Evolutionary conservation across 2,329 filamentous ascomycete genomes (phyloP).

Genomic region (Colletotrichum tamarilloi): DNA sequence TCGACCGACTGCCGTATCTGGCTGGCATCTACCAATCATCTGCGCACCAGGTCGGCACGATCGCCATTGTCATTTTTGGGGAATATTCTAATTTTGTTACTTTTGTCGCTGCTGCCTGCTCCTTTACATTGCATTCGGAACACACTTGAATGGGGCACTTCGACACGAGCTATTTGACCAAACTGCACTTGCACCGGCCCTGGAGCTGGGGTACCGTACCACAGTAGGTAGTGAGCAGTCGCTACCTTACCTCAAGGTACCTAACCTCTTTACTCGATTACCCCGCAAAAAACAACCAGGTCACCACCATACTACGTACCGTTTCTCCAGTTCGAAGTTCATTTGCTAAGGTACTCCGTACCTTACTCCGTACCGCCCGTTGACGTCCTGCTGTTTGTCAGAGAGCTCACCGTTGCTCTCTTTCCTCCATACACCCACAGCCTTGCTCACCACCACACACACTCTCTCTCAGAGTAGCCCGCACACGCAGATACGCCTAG

Average conservation of each 20-base stretch:
- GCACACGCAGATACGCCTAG: neutral
- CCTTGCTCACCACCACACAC: neutral
- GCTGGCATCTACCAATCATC: constrained; percentile 7
- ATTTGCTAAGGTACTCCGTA: constrained; percentile 4
- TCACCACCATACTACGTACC: neutral
- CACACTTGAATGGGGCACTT: neutral
- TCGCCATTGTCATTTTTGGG: neutral
- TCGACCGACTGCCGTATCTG: constrained; percentile 25
- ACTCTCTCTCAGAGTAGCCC: neutral
- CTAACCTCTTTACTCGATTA: constrained; percentile 14
- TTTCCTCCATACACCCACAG: constrained; percentile 5
- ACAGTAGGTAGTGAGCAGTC: neutral
- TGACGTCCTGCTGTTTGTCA: constrained; percentile 4
- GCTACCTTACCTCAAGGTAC: no score
- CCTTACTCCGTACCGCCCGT: neutral
- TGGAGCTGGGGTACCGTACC: neutral
- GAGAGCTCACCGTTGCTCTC: constrained; percentile 4
- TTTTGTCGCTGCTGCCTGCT: constrained; percentile 8
- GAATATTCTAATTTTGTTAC: neutral
- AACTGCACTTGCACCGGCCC: neutral
- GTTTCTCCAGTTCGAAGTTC: neutral
- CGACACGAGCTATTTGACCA: neutral
- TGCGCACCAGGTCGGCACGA: neutral
- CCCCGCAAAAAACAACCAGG: constrained; percentile 22
- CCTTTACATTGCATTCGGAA: constrained; percentile 1